Percentiles rank a stretch among this genome's conserved stretches.
Evolutionary conservation across 768 basidiomycete species (phyloP).

Genomic region (Mycena sanguinolenta): DNA sequence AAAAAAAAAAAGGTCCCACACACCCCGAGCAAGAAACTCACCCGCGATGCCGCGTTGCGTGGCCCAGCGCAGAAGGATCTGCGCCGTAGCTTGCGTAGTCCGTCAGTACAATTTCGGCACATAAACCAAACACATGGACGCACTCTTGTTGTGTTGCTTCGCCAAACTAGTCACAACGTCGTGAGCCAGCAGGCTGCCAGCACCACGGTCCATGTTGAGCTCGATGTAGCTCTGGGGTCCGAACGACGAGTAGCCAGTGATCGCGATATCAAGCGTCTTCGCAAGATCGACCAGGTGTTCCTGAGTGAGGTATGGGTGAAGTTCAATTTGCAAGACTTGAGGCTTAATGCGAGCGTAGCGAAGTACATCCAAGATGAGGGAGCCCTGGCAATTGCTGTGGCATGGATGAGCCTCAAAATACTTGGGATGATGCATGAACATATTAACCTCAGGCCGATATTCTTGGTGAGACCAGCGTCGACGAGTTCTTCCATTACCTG

Average conservation of each 20-base stretch:
- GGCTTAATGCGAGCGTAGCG: conserved; percentile 84
- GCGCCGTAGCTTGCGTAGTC: conserved; percentile 64
- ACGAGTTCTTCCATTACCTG: conserved; percentile 83
- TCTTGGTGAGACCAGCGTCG: conserved; percentile 76
- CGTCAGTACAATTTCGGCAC: conserved; percentile 9
- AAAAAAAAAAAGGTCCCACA: conserved; percentile 3
- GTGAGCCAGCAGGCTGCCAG: conserved; percentile 67
- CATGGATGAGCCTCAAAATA: conserved; percentile 7
- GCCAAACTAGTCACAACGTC: conserved; percentile 61
- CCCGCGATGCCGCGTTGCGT: conserved; percentile 78
- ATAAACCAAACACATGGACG: neutral
- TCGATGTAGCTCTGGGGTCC: conserved; percentile 70
- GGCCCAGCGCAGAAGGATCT: conserved; percentile 85
- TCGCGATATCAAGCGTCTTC: conserved; percentile 66
- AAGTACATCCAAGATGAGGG: conserved; percentile 79
- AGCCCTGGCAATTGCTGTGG: conserved; percentile 79
- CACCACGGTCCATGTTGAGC: conserved; percentile 69
- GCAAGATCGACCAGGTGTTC: conserved; percentile 68
- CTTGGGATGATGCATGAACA: neutral
- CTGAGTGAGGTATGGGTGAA: conserved; percentile 81
- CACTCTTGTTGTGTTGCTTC: conserved; percentile 66
- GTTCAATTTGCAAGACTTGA: conserved; percentile 76
- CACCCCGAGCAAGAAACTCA: conserved; percentile 1
- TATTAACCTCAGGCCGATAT: conserved; percentile 81
- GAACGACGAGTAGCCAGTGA: conserved; percentile 76